Conservation (phyloP, 768 basidiomycete species). For the Agaricus blazei region DNA sequence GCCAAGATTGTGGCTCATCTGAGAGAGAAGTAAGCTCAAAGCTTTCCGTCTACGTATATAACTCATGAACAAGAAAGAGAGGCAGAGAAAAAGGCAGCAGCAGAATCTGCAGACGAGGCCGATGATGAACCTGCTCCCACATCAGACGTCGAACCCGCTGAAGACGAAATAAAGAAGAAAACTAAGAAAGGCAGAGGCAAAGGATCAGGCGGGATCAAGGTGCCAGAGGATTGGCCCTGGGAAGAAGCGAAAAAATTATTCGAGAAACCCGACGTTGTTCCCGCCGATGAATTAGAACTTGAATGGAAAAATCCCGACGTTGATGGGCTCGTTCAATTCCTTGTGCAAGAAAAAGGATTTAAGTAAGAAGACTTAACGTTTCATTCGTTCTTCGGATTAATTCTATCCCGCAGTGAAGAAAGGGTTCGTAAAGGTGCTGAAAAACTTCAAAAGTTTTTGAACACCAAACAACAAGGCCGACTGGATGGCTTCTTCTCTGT, state of each 20-base stretch:
- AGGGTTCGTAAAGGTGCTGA: slow-evolving; percentile 94
- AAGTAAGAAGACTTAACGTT: slow-evolving; percentile 52
- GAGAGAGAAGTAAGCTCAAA: slow-evolving; percentile 57
- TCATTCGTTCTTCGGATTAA: slow-evolving; percentile 4
- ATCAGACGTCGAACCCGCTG: slow-evolving; percentile 13
- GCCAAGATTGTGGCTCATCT: slow-evolving; percentile 72
- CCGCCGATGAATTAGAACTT: slow-evolving; percentile 85
- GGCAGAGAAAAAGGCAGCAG: slow-evolving; percentile 36
- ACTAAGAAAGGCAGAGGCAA: slow-evolving; percentile 49
- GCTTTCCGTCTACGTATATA: neutral
- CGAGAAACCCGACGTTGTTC: slow-evolving; percentile 82
- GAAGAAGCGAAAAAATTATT: slow-evolving; percentile 92
- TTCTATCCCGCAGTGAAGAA: slow-evolving; percentile 68
- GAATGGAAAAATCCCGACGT: slow-evolving; percentile 94
- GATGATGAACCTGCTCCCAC: slow-evolving; percentile 13
- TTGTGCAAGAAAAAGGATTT: slow-evolving; percentile 95
- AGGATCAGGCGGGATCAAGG: slow-evolving; percentile 69
- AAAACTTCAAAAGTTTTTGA: slow-evolving; percentile 82
- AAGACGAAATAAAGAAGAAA: slow-evolving; percentile 31
- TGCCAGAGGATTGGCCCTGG: slow-evolving; percentile 98
- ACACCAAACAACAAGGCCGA: slow-evolving; percentile 92
- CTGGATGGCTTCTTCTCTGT: slow-evolving; percentile 93
- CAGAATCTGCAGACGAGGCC: slow-evolving; percentile 25
- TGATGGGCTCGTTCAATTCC: slow-evolving; percentile 89
- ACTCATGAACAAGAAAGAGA: slow-evolving; percentile 25